These are phyloP conservation scores for Stylosanthes scabra DNA, from an alignment of 331 rosid genomes.

Conservation along the genomic window DNA sequence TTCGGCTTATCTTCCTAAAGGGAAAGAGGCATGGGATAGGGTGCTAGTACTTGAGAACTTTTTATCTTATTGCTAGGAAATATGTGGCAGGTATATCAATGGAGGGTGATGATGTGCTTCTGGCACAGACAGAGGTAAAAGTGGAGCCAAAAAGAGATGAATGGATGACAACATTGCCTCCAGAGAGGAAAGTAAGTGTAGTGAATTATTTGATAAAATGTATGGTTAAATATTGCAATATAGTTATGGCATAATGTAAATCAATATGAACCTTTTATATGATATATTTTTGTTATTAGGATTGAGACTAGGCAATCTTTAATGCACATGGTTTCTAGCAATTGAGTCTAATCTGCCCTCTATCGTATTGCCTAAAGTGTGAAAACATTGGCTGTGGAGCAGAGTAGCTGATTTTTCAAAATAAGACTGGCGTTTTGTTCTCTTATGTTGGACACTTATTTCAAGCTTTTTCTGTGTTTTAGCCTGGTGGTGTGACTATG, in stretches of 20 bases:
- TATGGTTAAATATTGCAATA: background rate
- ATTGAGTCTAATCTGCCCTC: background rate
- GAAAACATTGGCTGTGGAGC: conserved; percentile 10
- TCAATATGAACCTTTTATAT: too few species aligned
- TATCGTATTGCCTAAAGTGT: background rate
- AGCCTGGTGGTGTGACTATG: conserved; percentile 86
- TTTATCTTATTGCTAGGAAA: conserved; percentile 37
- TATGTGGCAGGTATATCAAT: conserved; percentile 80
- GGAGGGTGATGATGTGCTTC: conserved; percentile 97
- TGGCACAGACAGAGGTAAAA: conserved; percentile 76
- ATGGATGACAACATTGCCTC: conserved; percentile 97
- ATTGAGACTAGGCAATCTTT: background rate
- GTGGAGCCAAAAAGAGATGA: conserved; percentile 85
- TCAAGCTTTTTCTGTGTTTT: conserved; percentile 31
- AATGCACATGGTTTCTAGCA: background rate
- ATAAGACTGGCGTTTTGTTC: background rate
- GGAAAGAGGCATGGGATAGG: conserved; percentile 14
- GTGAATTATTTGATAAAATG: conserved; percentile 17
- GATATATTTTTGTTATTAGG: too few species aligned
- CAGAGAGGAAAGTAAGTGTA: conserved; percentile 75
- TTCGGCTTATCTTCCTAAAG: conserved; percentile 16
- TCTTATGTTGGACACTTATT: background rate
- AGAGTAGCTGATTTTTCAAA: background rate
- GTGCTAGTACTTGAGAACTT: conserved; percentile 30
- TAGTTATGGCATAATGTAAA: background rate